phyloP scores from a whole-genome alignment of 306 rosid genomes.

The Castanea crenata region DNA sequence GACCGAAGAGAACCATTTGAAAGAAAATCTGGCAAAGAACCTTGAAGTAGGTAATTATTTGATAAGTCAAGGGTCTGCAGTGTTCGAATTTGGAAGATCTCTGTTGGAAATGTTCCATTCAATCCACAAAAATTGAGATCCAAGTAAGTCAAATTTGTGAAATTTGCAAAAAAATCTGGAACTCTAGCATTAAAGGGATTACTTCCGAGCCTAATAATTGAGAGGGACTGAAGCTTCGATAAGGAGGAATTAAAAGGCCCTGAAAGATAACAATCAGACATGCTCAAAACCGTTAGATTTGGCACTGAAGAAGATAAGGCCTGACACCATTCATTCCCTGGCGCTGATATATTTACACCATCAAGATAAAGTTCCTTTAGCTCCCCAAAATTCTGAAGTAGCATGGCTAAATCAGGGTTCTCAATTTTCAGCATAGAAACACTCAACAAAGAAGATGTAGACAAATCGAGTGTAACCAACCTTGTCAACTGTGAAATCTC shows the following conservation, averaged over 20 bases:
- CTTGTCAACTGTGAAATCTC: conserved; percentile 37
- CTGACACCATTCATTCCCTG: background rate
- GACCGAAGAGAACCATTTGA: background rate
- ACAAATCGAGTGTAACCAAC: conserved; percentile 43
- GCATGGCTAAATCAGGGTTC: conserved; percentile 1
- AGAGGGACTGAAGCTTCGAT: background rate
- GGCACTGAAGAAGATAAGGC: background rate
- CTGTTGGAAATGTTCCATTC: background rate
- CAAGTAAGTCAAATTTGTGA: background rate
- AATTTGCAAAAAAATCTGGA: background rate
- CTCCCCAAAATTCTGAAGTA: background rate
- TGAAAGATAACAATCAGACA: background rate
- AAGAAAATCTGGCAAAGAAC: conserved; percentile 15
- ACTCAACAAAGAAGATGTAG: background rate
- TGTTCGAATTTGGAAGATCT: conserved; percentile 1
- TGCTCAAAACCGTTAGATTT: conserved; percentile 2
- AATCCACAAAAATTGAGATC: background rate
- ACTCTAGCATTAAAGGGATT: background rate
- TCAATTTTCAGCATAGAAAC: conserved; percentile 24
- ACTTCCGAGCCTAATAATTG: background rate
- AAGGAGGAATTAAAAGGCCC: conserved; percentile 1
- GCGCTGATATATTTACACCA: conserved; percentile 1
- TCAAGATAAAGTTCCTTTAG: background rate
- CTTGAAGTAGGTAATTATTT: background rate
- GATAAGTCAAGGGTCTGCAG: conserved; percentile 1